Conservation (phyloP, 768 basidiomycete species). For the Cubamyces sp. region DNA sequence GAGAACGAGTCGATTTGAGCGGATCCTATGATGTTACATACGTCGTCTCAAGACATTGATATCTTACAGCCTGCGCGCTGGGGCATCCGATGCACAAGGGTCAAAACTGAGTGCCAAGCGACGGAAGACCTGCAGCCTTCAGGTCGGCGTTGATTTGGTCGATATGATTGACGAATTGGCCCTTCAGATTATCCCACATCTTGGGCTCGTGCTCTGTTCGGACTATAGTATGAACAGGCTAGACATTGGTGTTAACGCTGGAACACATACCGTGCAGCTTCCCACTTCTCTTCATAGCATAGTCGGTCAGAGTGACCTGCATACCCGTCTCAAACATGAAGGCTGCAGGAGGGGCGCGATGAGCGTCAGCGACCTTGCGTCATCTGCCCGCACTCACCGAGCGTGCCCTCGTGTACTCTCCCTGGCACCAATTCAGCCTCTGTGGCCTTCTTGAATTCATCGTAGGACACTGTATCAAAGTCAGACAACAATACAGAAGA, state of each 20-base stretch:
- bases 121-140: slow-evolving; percentile 29
- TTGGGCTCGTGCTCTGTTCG: slow-evolving; percentile 59
- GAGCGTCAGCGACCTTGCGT: background rate
- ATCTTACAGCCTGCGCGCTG: too few species aligned
- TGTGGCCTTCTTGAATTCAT: slow-evolving; percentile 60
- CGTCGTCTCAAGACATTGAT: too few species aligned
- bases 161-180: slow-evolving; percentile 60
- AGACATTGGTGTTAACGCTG: slow-evolving; percentile 19
- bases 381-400: slow-evolving; percentile 43
- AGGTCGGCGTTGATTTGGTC: slow-evolving; percentile 51
- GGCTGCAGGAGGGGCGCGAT: slow-evolving; percentile 35
- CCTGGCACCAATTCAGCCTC: slow-evolving; percentile 55
- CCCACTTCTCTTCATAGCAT: slow-evolving; percentile 60
- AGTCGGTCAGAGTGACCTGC: slow-evolving; percentile 67
- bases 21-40: too few species aligned
- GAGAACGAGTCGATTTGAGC: too few species aligned
- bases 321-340: slow-evolving; percentile 71
- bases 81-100: background rate
- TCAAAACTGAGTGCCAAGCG: slow-evolving; percentile 17
- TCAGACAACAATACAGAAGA: background rate
- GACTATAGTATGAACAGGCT: background rate
- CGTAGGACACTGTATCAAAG: slow-evolving; percentile 51
- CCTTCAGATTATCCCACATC: slow-evolving; percentile 68
- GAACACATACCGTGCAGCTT: slow-evolving; percentile 65
- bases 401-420: slow-evolving; percentile 55